Base-by-base conservation (phyloP, 192 early-diverging fungal genomes). In the Tieghemiomyces parasiticus region DNA sequence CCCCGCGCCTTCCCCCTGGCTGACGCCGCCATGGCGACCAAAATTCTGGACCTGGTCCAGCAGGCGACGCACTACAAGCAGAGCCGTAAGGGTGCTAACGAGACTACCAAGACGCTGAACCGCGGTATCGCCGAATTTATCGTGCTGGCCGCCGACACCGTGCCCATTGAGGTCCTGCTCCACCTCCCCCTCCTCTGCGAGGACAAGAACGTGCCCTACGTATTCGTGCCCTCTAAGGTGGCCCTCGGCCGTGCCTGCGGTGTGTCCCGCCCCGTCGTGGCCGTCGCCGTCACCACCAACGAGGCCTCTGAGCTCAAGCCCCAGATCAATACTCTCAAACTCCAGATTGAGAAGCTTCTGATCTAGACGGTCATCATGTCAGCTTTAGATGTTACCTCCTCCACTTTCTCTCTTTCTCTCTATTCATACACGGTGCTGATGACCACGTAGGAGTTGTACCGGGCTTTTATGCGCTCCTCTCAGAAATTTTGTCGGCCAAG, bases 201-300 rank as follows among this genome's bases (percentile, higher is more conserved):
- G 78, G 95, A 99, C 78, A 99, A 99, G 89, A 98, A 99, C 83
- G 95, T 99, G 47, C 95, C 95, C 45, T 99, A 99, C 71, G 93
- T 99, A 35, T 99, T 99, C 71, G 89, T 99, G 53, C 92, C 91
- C 59, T 93, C 90, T 71, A 96, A 94, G 83, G 82, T 80, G 25
- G 93, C 93, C 31, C 79, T 99, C 22, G 95, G 95, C 61, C 89
- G 95, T 74, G 92, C 95, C 34, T 96, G 93, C 72, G 93, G 95
- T 69, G 93, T 99, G 33, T 89, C 91, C 33, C 87, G 93, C 50
- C 71, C 90, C 30, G 93, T 99, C 30, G 88, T 99, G 68, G 81
- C 95, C 49, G 78, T 77, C 69, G 91, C 90, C 34, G 86, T 99
- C 53, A 99, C 92, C 67, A 89, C 92, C 67, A 99, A 99, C 81